Evolutionary conservation across 2,329 filamentous ascomycete species (phyloP), one percentile per base, ranked within the genome.

Genomic region (Aspergillus vadensis): DNA sequence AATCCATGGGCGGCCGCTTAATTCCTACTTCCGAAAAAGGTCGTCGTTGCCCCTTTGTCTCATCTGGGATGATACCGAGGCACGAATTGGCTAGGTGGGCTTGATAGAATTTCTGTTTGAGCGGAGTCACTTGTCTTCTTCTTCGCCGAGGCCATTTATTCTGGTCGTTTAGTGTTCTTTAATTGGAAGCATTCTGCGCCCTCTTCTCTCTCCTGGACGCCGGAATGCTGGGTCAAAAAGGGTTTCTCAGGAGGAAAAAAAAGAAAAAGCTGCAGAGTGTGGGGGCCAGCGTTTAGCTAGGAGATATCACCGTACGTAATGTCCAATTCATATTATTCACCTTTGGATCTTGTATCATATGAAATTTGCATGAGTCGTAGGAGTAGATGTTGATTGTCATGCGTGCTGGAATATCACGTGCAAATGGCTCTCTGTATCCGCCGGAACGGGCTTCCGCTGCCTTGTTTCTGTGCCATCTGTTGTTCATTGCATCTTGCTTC

Each of bases 81-180:
- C 32, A 47, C 47, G 55, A 49, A 19, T 48, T 58, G 59, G 57
- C 52, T 36, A 14, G 32, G 32, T 36, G 53, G 62, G 59, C 30
- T 52, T 55, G 53, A 65, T 65, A 65, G 63, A 65, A 53, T 44
- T 56, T 41, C 39, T 64, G 57, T 62, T 62, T 55, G 56, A 58
- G 49, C 52, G 58, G 50, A 56, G 43, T 55, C 44, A 50, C 39
- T 38, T 44, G 47, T 51, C 55, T 30, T 51, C 39, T 53, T 53
- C 32, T 53, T 53, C 50, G 38, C 52, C 39, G 23, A 25, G 38
- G n/a, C 25, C 25, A 14, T 14, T 44, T 59, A 32, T 48, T 21
- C 36, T 21, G 19, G 36, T 48, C 43, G 50, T 59, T 36, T 55
- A 55, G 30, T 59, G 57, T 55, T 59, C 32, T 59, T 59, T 58